A percentile compares a stretch with the other conserved stretches of the same genome.
These are phyloP conservation scores for Colletotrichum karsti DNA, from an alignment of 2,329 filamentous ascomycete species.

Conservation along the genomic window DNA sequence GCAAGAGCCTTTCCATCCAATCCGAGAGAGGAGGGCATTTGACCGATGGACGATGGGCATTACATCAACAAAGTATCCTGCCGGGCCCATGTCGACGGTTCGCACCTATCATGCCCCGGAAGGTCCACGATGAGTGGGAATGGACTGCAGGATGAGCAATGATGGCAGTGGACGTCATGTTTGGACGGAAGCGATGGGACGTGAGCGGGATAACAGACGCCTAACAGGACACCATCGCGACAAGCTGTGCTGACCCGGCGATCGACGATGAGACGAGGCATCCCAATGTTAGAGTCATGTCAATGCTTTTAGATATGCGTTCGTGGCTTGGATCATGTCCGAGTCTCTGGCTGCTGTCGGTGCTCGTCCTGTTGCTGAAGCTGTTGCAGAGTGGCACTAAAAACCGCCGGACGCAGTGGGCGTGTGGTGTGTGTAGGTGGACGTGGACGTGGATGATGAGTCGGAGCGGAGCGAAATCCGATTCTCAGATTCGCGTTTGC, in stretches of 20 bases:
- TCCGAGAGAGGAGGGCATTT: not conserved
- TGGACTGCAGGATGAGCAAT: not conserved
- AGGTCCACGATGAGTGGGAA: not conserved
- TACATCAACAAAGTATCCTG: conserved; percentile 1
- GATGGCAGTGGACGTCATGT: conserved; percentile 3
- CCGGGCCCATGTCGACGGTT: conserved; percentile 3
- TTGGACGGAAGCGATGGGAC: not conserved
- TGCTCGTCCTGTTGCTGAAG: not conserved
- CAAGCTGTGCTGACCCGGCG: not conserved
- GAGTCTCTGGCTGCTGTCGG: not conserved
- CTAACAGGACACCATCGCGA: not conserved
- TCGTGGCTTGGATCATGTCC: conserved; percentile 8
- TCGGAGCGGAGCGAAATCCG: conserved; percentile 22
- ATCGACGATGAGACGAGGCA: not conserved
- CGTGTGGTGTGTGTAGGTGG: not conserved
- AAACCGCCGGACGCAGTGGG: not conserved
- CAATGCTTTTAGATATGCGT: not conserved
- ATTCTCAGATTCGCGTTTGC: conserved; percentile 26
- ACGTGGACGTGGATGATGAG: not conserved
- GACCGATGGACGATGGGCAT: conserved; percentile 1
- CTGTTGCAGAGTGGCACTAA: not conserved
- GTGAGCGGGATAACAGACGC: not conserved
- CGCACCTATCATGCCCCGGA: not conserved
- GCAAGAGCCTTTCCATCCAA: not conserved
- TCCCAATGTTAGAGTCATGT: not conserved